phyloP scores from a whole-genome alignment of 2,329 filamentous ascomycete genomes.

The Capronia coronata region DNA sequence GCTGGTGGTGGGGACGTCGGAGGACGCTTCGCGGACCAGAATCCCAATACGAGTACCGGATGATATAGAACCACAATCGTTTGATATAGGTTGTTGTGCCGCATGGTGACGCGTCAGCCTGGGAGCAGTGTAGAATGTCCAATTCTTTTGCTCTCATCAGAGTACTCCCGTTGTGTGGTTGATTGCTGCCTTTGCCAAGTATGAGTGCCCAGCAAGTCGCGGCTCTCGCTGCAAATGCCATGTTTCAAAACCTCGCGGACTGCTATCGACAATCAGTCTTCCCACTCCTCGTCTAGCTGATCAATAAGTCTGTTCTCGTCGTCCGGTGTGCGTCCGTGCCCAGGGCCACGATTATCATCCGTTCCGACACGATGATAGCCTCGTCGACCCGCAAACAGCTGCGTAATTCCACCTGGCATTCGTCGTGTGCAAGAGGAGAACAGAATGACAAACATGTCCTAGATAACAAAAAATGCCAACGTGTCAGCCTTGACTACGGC shows the following conservation, averaged over 20 bases:
- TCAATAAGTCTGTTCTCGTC: slow-evolving; percentile 93
- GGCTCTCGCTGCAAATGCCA: no score
- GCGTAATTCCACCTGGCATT: slow-evolving; percentile 32
- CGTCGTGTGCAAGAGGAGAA: slow-evolving; percentile 40
- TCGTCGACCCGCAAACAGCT: slow-evolving; percentile 30
- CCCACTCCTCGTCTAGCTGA: slow-evolving; percentile 95
- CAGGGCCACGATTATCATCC: slow-evolving; percentile 29
- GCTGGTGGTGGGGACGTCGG: slow-evolving; percentile 9
- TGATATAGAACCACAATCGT: neutral
- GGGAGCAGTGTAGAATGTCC: neutral
- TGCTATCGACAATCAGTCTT: slow-evolving; percentile 36
- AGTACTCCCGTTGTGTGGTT: neutral
- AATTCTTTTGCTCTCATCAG: neutral
- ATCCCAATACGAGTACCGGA: slow-evolving; percentile 4
- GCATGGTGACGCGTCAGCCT: neutral
- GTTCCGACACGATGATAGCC: slow-evolving; percentile 34
- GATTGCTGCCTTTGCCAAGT: no score
- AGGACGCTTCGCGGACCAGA: slow-evolving; percentile 17
- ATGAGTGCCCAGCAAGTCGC: no score
- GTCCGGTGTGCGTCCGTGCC: slow-evolving; percentile 50
- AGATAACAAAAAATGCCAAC: slow-evolving; percentile 12
- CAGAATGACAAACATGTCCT: slow-evolving; percentile 46
- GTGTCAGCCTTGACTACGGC: slow-evolving; percentile 13
- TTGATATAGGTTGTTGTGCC: neutral
- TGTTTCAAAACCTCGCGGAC: no score